Base-by-base conservation (phyloP, 1,284 basidiomycete genomes). In the Microbotryum lychnidis-dioicae region DNA sequence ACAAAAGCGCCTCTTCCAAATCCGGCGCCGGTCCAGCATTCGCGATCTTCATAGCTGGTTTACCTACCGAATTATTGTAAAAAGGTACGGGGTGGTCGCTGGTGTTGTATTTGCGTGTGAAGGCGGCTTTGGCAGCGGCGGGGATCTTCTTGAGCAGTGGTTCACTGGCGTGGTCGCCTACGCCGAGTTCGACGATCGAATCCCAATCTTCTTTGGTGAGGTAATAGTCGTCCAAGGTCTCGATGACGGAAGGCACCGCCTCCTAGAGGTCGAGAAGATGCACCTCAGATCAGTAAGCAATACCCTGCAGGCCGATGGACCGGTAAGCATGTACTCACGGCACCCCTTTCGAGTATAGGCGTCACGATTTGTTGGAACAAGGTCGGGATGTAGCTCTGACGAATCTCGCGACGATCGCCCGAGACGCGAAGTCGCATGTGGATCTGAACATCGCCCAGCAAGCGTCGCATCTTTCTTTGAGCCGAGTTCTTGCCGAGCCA, bases 401-500 rank as follows among this genome's bases (percentile, higher is more conserved):
- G 81, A 65, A 97, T 88, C 76, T 97, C 94, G 20, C 82, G 77
- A 73, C 87, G 86, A 75, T 93, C 84, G 2, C 90, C 93, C 1
- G 91, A 93, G 0, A 92, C 88, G 68, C 87, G 87, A 54, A 97
- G 80, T 1, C 96, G 84, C 93, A 98, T 97, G 57, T 87, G 87
- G 57, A 91, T 87, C 74, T 97, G 94, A 21, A 97, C 84, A 66
- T 98, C 96, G 29, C 84, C 83, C 23, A 97, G 80, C 65, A 89
- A 85, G 52, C 93, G 82, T 56, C 75, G 79, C 6, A 97, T 80
- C 71, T 96, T 94, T 67, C 76, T 80, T 75, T 89, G 87, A 73
- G 93, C 97, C 54, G 92, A 97, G 74, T 97, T 97, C 73, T 97
- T 91, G 14, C 94, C 94, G 9, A 98, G 84, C 91, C 92, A 97